Base-by-base conservation (phyloP, 371 early-diverging fungal species). In the Fennellomyces sp. region DNA sequence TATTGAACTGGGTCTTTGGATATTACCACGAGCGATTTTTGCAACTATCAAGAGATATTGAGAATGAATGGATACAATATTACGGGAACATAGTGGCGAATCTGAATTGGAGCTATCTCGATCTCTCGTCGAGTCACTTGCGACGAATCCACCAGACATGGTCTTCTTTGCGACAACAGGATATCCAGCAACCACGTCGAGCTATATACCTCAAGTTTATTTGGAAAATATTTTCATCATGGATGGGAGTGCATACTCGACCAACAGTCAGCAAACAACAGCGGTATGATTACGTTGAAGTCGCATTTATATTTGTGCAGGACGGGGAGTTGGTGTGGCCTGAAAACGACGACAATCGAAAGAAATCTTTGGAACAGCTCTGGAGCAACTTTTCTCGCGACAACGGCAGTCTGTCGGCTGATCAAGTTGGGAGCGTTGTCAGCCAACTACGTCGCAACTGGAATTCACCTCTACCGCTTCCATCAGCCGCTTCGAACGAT, bases 11-110 rank as follows among this genome's bases (percentile, higher is more conserved):
- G 25, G 5, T 60, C 13, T 60, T 60, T 31, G 41, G 45, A 5
- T 53, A 45, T 12, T 60, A 60, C 33, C 61, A 60, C 21, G 47
- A 52, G 17, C n/a, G 28, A 51, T 26, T 54, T 10, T 26, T 60
- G 21, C 47, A 25, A n/a, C 45, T 21, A 8, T 12, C 30, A 3
- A 17, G 33, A n/a, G 19, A 17, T 11, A 19, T 17, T 7, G 33
- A 45, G 6, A 48, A 35, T 7, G 45, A 15, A 30, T 60, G 54
- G 48, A 17, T 60, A 6, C 35, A 45, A 31, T 30, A 21, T 25
- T 52, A 30, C 33, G 61, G 36, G 11, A 23, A 47, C 10, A 48
- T 54, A 7, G n/a, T 60, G 8, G 1, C 30, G 21, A 33, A 13
- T 1, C 23, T 60, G 11, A 21, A 52, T 2, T 60, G 61, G 61